These are phyloP conservation scores for Candida xiaguanensis DNA, from an alignment of 805 yeast species.

Conservation along the genomic window DNA sequence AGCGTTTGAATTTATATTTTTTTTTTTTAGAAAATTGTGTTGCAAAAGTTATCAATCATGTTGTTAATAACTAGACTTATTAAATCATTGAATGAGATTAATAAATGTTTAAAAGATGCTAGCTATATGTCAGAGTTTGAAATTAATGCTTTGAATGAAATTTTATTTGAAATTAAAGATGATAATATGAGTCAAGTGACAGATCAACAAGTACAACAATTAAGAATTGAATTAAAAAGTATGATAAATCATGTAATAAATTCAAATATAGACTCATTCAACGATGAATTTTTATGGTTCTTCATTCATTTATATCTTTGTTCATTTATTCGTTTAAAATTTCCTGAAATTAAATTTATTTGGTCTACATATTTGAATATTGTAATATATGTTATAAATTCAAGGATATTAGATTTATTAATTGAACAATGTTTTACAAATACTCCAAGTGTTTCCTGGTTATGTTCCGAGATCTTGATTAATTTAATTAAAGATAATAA, in stretches of 20 bases:
- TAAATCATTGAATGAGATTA: background rate
- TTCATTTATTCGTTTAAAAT: background rate
- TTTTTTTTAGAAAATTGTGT: background rate
- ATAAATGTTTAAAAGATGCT: background rate
- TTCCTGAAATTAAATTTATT: background rate
- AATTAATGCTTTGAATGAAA: background rate
- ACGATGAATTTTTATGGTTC: constrained; percentile 2
- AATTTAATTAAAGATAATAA: constrained; percentile 1
- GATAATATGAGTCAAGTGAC: background rate
- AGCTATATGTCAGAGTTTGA: background rate
- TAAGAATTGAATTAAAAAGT: background rate
- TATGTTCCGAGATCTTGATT: background rate
- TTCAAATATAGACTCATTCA: background rate
- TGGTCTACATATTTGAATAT: constrained; percentile 3
- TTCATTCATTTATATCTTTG: constrained; percentile 1
- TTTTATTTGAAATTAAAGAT: background rate
- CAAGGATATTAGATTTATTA: background rate
- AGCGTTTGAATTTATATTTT: background rate
- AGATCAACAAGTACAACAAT: background rate
- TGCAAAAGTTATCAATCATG: background rate
- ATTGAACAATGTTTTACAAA: background rate
- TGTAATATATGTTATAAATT: background rate
- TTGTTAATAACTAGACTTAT: background rate
- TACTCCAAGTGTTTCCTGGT: background rate
- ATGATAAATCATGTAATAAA: background rate